Percentiles rank a stretch among this genome's conserved stretches.
phyloP scores from a whole-genome alignment of 108 stramenopile species.

The Cyclotella kingstonii region DNA sequence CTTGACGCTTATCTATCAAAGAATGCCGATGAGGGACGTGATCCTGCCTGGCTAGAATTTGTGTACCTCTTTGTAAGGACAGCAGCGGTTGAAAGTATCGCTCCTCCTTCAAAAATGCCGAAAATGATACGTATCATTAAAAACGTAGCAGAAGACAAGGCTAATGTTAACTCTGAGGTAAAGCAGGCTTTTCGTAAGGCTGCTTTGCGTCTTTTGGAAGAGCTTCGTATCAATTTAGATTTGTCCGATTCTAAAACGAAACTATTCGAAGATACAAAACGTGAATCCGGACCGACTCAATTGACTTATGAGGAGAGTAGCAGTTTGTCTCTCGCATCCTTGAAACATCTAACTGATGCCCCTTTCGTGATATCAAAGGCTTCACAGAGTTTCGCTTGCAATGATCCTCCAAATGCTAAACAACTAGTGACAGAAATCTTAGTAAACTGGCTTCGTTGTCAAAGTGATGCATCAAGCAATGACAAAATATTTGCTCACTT shows the following conservation, averaged over 20 bases:
- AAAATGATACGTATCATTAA: conserved; percentile 84
- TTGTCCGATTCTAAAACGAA: conserved; percentile 15
- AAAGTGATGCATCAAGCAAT: conserved; percentile 76
- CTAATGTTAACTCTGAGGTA: conserved; percentile 66
- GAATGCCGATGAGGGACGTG: conserved; percentile 80
- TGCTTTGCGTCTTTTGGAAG: conserved; percentile 76
- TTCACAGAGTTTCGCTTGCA: conserved; percentile 53
- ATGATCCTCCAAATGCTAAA: conserved; percentile 76
- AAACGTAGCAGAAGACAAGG: conserved; percentile 73
- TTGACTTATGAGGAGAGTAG: conserved; percentile 55
- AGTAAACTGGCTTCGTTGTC: conserved; percentile 95
- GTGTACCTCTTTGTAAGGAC: conserved; percentile 85
- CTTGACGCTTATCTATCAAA: conserved; percentile 87
- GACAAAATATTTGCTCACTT: conserved; percentile 90
- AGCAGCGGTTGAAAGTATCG: conserved; percentile 79
- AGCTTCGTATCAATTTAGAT: conserved; percentile 54
- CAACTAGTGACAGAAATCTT: conserved; percentile 89
- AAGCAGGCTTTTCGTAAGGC: conserved; percentile 73
- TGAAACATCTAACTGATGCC: conserved; percentile 56
- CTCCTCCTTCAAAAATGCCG: conserved; percentile 73
- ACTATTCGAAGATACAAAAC: conserved; percentile 6
- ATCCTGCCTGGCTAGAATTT: conserved; percentile 89
- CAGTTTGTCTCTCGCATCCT: conserved; percentile 65
- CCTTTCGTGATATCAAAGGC: conserved; percentile 67
- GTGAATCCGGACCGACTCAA: conserved; percentile 7